Evolutionary conservation across 306 rosid species (phyloP), one percentile per base, ranked within the genome.

Genomic region (apple (Malus domestica)): DNA sequence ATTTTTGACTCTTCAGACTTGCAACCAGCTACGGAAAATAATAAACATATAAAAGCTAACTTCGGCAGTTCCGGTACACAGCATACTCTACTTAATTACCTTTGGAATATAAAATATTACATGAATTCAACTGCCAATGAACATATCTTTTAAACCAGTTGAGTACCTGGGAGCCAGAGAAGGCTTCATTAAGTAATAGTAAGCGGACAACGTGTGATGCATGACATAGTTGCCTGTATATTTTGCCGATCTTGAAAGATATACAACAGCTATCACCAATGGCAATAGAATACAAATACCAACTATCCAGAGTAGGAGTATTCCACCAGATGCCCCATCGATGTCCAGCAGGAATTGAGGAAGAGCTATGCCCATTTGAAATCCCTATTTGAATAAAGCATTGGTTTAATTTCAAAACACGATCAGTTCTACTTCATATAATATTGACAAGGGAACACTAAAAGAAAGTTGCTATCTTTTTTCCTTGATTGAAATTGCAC

Each of bases 351-450:
- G 80, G 86, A 96, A 92, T 76, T 96, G 93, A 70, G 99, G 98
- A 71, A 96, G 98, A 78, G 98, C 97, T 82, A 92, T 92, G 76
- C 99, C 97, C 99, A 96, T 96, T 92, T 92, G 93, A 76, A 96
- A 96, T 49, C 99, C 99, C 99, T 96, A 85, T 67, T 62, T 18
- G 62, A 79, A 82, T 40, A 83, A 82, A 80, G 55, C 72, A 76
- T 40, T 81, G 80, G 46, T 49, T 69, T 58, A 81, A 64, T 72
- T 73, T 64, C 75, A 68, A 71, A 75, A 70, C 59, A 55, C 18
- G 55, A 42, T 29, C 23, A 32, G 7, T 68, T 25, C 42, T 10
- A 74, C 4, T 33, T 68, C 51, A 60, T 77, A 59, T 19, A 69
- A 42, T 44, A 25, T 65, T 38, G 57, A 16, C 40, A 60, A 27